These are phyloP conservation scores for Salicornia ramosissima DNA, from an alignment of 148 eudicot species.

Conservation along the genomic window DNA sequence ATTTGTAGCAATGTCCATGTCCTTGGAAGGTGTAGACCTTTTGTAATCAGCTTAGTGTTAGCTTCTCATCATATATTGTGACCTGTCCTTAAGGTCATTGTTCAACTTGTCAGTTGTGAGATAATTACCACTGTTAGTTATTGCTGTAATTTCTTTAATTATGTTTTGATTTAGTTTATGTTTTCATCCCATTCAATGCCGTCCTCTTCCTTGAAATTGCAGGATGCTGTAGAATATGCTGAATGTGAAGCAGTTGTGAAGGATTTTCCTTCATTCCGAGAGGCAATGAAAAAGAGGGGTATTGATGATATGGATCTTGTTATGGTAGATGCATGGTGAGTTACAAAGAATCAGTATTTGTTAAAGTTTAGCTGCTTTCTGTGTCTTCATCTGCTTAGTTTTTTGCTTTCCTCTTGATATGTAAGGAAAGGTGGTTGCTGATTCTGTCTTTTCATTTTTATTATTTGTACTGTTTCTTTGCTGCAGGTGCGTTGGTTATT, in stretches of 20 bases:
- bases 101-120: not conserved
- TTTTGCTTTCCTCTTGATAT: not conserved
- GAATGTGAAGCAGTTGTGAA: conserved; percentile 98
- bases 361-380: not conserved
- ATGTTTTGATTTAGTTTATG: not conserved
- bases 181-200: not conserved
- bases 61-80: not conserved
- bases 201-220: conserved; percentile 10
- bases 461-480: conserved; percentile 6
- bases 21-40: not conserved
- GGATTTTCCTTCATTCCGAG: conserved; percentile 76
- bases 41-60: not conserved
- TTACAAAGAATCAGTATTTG: conserved; percentile 5
- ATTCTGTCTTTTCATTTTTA: not conserved
- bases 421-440: not conserved
- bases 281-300: conserved; percentile 96
- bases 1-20: too few relatives aligned
- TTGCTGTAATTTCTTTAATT: not conserved
- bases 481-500: conserved; percentile 89
- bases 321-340: conserved; percentile 96
- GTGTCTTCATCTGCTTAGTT: conserved; percentile 1
- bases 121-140: not conserved
- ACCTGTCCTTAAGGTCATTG: not conserved
- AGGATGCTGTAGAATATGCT: conserved; percentile 98
- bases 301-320: conserved; percentile 97